Base-by-base conservation (phyloP, 805 yeast species). In the Candida wancherniae region DNA sequence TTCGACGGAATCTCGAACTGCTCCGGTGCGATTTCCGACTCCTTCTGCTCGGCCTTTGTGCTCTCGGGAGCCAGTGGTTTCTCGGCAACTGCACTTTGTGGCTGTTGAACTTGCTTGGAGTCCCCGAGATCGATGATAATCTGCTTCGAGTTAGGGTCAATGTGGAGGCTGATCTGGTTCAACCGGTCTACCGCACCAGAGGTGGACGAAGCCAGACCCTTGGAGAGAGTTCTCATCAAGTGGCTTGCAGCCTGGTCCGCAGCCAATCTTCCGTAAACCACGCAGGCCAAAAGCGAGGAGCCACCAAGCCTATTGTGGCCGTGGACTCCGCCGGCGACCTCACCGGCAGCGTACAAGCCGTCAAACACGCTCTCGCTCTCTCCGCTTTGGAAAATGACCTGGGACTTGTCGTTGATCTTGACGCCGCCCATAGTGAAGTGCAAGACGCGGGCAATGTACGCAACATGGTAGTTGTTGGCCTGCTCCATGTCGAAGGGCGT, bases 391-490 rank as follows among this genome's bases (percentile, higher is more conserved):
- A 32, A 69, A 31, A 39, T 58, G 47, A 50, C 69, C 51, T 35
- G 67, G 0, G 73, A 57, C 24, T 62, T 47, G 15, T 62, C 69
- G 46, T 75, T 65, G 34, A 76, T 73, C 50, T 68, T 67, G 4
- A 75, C 73, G 28, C 86, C 85, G 14, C 86, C 85, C 83, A 77
- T 77, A 6, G 84, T 74, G 52, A 75, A 77, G 51, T 77, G 84
- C 21, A 77, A 67, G 12, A 73, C 76, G 21, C 81, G 63, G 5
- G 79, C 72, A 26, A 75, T 63, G 37, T 61, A 69, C 1, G 79
- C 71, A 15, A 72, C 75, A 41, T 73, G 71, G 44, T 71, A 71
- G 20, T 48, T 50, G 12, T 61, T 57, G 6, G 60, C 56, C 4
- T 42, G 25, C 6, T 44, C 34, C 34, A 53, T 58, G 18, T 45